Evolutionary conservation across 2,329 filamentous ascomycete species (phyloP).

Genomic region (Trichoderma koningii): DNA sequence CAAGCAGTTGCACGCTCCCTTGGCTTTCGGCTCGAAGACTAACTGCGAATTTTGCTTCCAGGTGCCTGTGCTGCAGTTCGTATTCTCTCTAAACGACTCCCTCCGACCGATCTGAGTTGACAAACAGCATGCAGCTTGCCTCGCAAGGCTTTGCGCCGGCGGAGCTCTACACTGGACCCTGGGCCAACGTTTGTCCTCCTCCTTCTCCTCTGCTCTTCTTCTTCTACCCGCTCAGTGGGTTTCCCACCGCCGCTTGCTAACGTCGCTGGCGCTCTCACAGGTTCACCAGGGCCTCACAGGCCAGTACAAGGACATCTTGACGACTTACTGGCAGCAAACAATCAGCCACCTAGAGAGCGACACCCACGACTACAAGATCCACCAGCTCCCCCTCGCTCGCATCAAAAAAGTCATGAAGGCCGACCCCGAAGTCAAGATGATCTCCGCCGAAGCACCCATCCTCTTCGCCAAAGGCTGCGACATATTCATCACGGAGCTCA

Average conservation of each 20-base stretch:
- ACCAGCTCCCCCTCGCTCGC: conserved; percentile 92
- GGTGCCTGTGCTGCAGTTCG: conserved; percentile 52
- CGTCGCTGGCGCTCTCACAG: conserved; percentile 46
- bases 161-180: conserved; percentile 89
- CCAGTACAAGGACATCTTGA: conserved; percentile 93
- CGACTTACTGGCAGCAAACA: conserved; percentile 98
- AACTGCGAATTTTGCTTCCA: conserved; percentile 34
- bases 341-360: conserved; percentile 94
- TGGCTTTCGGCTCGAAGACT: conserved; percentile 9
- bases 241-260: not conserved
- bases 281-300: conserved; percentile 93
- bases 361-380: conserved; percentile 96
- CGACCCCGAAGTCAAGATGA: conserved; percentile 99
- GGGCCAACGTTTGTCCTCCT: conserved; percentile 76
- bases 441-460: conserved; percentile 95
- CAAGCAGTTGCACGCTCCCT: too few species aligned
- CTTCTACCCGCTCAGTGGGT: too few species aligned
- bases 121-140: conserved; percentile 64
- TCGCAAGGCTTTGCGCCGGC: conserved; percentile 86
- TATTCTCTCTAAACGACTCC: conserved; percentile 8
- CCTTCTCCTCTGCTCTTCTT: not conserved
- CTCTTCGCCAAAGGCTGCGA: conserved; percentile 98
- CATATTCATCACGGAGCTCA: conserved; percentile 98
- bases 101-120: conserved; percentile 33
- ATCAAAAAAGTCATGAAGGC: conserved; percentile 99